Percentiles rank a stretch among this genome's conserved stretches.
Evolutionary conservation across 805 yeast genomes (phyloP).

Genomic region (Cyberlindnera lachancei): DNA sequence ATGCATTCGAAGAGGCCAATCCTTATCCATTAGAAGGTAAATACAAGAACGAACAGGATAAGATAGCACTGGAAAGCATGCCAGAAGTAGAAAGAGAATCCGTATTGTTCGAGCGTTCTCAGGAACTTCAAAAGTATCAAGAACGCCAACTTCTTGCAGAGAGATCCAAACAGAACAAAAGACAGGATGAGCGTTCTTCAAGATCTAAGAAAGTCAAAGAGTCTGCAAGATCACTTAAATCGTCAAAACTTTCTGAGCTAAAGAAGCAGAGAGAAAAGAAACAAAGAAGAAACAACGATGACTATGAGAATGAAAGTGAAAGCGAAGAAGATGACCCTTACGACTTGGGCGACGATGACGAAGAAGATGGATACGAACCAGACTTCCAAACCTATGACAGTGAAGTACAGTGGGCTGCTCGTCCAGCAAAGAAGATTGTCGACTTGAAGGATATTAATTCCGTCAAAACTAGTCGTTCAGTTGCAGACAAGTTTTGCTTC

Average conservation of each 20-base stretch:
- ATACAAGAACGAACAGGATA: constrained; percentile 76
- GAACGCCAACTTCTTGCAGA: constrained; percentile 80
- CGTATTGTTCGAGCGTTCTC: constrained; percentile 84
- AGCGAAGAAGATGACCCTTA: constrained; percentile 32
- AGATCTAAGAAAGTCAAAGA: constrained; percentile 23
- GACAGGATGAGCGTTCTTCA: constrained; percentile 28
- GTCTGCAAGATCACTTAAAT: constrained; percentile 29
- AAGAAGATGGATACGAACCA: constrained; percentile 36
- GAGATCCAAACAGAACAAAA: constrained; percentile 59
- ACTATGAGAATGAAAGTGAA: constrained; percentile 41
- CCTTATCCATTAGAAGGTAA: constrained; percentile 95
- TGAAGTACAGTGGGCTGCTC: constrained; percentile 43
- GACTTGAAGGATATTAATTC: constrained; percentile 61
- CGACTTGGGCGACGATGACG: constrained; percentile 33
- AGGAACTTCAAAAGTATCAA: constrained; percentile 80
- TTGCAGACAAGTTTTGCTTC: constrained; percentile 67
- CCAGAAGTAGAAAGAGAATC: constrained; percentile 93
- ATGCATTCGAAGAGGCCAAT: constrained; percentile 37
- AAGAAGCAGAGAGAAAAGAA: constrained; percentile 69
- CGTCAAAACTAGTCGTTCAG: constrained; percentile 69
- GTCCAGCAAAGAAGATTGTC: constrained; percentile 36
- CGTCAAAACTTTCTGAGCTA: constrained; percentile 60
- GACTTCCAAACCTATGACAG: constrained; percentile 34
- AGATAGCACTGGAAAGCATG: constrained; percentile 53
- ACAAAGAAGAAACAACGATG: constrained; percentile 31